phyloP scores from a whole-genome alignment of 345 rosid species.

The Eutrema heterophyllum region DNA sequence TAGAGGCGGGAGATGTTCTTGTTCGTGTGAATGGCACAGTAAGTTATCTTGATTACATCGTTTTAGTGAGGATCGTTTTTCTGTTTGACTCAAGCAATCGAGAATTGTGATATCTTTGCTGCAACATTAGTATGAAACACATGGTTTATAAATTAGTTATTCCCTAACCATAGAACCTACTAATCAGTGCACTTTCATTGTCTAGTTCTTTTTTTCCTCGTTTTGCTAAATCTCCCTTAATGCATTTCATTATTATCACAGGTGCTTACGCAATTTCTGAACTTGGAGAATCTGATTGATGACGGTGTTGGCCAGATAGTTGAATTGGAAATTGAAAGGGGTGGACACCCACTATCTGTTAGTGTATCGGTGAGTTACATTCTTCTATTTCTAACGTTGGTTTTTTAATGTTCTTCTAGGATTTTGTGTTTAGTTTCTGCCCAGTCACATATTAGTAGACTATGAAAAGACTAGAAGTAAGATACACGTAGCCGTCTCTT shows the following conservation, averaged over 20 bases:
- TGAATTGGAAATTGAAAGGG: constrained; percentile 83
- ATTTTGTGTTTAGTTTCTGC: neutral
- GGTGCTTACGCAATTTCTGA: constrained; percentile 85
- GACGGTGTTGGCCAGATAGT: constrained; percentile 59
- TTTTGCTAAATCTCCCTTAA: constrained; percentile 11
- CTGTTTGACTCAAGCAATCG: neutral
- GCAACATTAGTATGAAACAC: neutral
- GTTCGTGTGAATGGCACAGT: constrained; percentile 84
- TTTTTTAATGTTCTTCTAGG: constrained; percentile 1
- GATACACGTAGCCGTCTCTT: neutral
- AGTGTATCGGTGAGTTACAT: constrained; percentile 60
- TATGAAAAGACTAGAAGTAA: neutral
- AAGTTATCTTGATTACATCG: constrained; percentile 30
- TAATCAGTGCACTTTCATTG: neutral
- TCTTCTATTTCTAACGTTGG: constrained; percentile 8
- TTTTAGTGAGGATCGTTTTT: neutral
- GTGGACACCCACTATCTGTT: constrained; percentile 59
- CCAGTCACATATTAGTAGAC: neutral
- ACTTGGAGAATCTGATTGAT: constrained; percentile 77
- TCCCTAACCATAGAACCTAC: constrained; percentile 1
- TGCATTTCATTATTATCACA: constrained; percentile 34
- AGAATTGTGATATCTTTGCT: constrained; percentile 2
- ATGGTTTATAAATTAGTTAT: neutral
- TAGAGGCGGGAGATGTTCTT: constrained; percentile 97
- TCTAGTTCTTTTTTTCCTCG: neutral